Percentiles rank a stretch among this genome's conserved stretches.
phyloP scores from a whole-genome alignment of 2,329 filamentous ascomycete species.

The Ceratocystis cacaofunesta region DNA sequence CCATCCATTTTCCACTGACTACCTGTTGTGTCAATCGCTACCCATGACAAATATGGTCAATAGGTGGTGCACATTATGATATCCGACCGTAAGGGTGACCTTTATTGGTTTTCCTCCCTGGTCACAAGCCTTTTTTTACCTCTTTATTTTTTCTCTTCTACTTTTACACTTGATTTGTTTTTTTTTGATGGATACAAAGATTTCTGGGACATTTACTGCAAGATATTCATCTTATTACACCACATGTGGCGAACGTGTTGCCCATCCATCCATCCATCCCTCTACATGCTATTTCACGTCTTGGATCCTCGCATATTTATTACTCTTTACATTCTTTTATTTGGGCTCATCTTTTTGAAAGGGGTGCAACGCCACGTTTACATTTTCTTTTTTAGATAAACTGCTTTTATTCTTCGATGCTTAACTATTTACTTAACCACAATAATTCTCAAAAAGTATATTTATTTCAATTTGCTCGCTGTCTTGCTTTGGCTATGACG shows the following conservation, averaged over 20 bases:
- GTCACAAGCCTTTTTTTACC: background rate
- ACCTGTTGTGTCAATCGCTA: background rate
- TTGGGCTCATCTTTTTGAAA: slow-evolving; percentile 2
- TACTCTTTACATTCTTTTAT: background rate
- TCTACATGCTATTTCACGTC: background rate
- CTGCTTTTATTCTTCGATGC: slow-evolving; percentile 1
- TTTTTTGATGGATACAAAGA: slow-evolving; percentile 1
- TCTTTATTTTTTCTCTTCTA: background rate
- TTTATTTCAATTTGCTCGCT: background rate
- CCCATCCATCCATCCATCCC: background rate
- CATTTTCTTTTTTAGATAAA: background rate
- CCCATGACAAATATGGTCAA: no score
- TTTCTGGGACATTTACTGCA: slow-evolving; percentile 4
- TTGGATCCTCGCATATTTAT: slow-evolving; percentile 1
- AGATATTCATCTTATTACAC: background rate
- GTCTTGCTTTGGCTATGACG: no score
- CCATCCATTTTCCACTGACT: background rate
- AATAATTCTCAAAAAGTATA: slow-evolving; percentile 4
- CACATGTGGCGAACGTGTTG: background rate
- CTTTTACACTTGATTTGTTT: background rate
- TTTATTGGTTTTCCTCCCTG: background rate
- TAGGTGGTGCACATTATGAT: slow-evolving; percentile 6
- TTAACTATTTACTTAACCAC: background rate
- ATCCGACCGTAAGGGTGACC: background rate
- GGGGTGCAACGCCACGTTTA: slow-evolving; percentile 1